Evolutionary conservation across 768 basidiomycete species (phyloP), one percentile per base, ranked within the genome.

Genomic region (Kwoniella dendrophila): DNA sequence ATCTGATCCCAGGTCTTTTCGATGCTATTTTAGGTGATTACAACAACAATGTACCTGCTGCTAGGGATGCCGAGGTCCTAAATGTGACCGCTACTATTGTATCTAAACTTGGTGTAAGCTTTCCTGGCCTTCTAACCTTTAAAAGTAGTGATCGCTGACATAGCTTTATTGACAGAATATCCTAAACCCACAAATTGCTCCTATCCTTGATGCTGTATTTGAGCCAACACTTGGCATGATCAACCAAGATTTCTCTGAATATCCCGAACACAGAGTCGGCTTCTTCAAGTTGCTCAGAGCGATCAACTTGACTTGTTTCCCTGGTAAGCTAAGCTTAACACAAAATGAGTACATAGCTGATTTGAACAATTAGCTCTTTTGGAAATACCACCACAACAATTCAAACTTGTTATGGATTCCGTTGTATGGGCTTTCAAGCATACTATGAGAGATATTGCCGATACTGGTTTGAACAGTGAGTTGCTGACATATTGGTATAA

Each of bases 371-470:
- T 34, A 90, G 93, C 93, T 5, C 81, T 97, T 47, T 84, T 95
- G 59, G 86, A 85, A 26, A 84, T 96, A 62, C 91, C 92, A n/a
- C 89, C 92, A 10, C 80, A 84, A 47, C 91, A 96, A 80, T 97
- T 98, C 85, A 97, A 96, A 81, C 82, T 98, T 62, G 90, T 96
- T 79, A 97, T 96, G 87, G 95, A 98, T 79, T 93, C 92, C 63
- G 90, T 97, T 67, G 88, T 95, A 53, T 99, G 96, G 95, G 95
- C 93, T n/a, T 95, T 97, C 83, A 99, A 99, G 80, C 96, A 99
- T 81, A 97, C 92, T 16, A 93, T 96, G 92, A 86, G 95, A 56
- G 95, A 98, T 79, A 96, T 99, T 64, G 91, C 92, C 4, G 95
- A 98, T 76, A 90, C 88, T 43, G 82, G 82, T 22, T 62, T 83